Evolutionary conservation across 805 yeast genomes (phyloP).

Genomic region (Saccharomyces mikatae): DNA sequence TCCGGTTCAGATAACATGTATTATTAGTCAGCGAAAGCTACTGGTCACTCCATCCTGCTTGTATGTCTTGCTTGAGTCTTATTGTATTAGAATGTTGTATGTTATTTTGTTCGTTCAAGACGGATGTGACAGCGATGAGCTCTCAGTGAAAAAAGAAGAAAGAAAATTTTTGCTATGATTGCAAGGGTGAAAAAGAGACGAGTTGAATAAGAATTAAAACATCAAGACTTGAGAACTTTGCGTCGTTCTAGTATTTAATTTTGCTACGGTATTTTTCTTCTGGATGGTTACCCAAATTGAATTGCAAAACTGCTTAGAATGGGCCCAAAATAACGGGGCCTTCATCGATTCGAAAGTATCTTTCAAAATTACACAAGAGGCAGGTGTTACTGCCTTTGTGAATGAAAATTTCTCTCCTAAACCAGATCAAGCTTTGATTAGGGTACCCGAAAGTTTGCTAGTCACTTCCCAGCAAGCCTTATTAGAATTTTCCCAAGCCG

Average conservation of each 20-base stretch:
- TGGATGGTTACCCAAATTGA: constrained; percentile 4
- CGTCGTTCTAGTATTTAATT: neutral
- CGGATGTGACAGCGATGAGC: neutral
- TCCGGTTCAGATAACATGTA: neutral
- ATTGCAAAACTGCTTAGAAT: constrained; percentile 20
- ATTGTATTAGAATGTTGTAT: neutral
- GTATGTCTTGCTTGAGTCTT: neutral
- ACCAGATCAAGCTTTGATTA: constrained; percentile 1
- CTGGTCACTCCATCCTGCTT: neutral
- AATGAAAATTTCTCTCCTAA: constrained; percentile 2
- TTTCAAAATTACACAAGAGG: constrained; percentile 24
- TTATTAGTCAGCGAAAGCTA: neutral
- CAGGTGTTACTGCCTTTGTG: constrained; percentile 33
- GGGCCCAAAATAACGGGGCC: constrained; percentile 37
- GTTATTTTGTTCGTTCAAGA: neutral
- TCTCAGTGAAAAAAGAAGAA: neutral
- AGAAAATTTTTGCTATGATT: too few species aligned
- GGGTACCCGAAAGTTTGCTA: neutral
- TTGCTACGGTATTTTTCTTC: neutral
- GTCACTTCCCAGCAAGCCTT: neutral
- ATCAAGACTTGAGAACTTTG: neutral
- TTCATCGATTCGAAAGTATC: constrained; percentile 28
- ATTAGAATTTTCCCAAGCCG: neutral
- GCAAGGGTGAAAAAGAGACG: neutral
- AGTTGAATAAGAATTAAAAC: neutral